Evolutionary conservation across 305 asterid genomes (phyloP).

Genomic region (Fraxinus latifolia): DNA sequence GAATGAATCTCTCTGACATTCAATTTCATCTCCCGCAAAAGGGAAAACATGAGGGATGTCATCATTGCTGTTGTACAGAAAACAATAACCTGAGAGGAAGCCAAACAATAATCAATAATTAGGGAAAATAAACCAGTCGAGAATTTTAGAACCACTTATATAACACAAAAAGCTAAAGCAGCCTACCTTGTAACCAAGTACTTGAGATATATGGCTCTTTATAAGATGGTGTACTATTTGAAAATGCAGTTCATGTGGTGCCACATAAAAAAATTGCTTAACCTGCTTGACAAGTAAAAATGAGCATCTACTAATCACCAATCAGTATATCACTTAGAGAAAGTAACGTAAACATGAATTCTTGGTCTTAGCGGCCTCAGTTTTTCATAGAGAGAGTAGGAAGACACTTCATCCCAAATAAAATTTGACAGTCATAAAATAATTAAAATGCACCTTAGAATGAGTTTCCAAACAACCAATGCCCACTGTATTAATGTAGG

Average conservation of each 20-base stretch:
- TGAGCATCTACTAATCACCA: conserved; percentile 12
- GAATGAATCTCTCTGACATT: conserved; percentile 80
- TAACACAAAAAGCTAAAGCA: conserved; percentile 5
- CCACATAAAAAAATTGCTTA: conserved; percentile 64
- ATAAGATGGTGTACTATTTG: conserved; percentile 60
- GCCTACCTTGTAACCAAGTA: conserved; percentile 66
- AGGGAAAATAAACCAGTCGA: neutral
- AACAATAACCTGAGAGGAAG: conserved; percentile 61
- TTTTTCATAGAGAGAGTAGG: neutral
- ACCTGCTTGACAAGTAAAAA: conserved; percentile 48
- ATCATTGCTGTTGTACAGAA: conserved; percentile 81
- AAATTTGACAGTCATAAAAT: neutral
- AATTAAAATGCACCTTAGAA: conserved; percentile 45
- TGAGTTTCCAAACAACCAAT: conserved; percentile 63
- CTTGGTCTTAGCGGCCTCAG: neutral
- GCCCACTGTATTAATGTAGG: conserved; percentile 72
- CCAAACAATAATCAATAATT: conserved; percentile 21
- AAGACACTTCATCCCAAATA: neutral
- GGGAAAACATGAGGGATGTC: conserved; percentile 77
- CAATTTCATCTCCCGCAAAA: conserved; percentile 70
- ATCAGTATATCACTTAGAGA: neutral
- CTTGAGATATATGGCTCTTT: conserved; percentile 57
- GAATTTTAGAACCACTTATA: neutral
- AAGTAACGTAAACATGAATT: neutral
- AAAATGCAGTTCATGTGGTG: conserved; percentile 71